Conservation (phyloP, 2,329 filamentous ascomycete genomes). For the Pyrenophora tritici-repentis region DNA sequence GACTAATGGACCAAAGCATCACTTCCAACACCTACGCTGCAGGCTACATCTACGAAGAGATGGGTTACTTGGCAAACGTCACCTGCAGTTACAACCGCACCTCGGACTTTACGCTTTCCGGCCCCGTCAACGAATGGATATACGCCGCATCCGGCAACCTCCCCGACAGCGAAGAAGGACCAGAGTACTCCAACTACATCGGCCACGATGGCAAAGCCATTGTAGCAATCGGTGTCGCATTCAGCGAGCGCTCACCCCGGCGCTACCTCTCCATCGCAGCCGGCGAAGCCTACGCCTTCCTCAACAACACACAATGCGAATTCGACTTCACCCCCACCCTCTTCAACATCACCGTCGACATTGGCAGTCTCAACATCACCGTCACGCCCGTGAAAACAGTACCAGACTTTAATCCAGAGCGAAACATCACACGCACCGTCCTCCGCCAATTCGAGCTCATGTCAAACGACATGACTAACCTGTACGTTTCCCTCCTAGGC, state of each 20-base stretch:
- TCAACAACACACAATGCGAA: slow-evolving; percentile 43
- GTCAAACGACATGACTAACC: slow-evolving; percentile 46
- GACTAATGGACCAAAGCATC: slow-evolving; percentile 27
- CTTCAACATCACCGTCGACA: slow-evolving; percentile 38
- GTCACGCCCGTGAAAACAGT: slow-evolving; percentile 21
- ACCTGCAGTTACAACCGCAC: slow-evolving; percentile 47
- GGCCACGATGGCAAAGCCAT: slow-evolving; percentile 35
- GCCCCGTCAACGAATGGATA: slow-evolving; percentile 31
- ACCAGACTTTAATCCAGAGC: slow-evolving; percentile 35
- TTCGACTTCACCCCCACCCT: slow-evolving; percentile 34
- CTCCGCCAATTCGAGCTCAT: slow-evolving; percentile 45
- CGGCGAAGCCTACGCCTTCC: slow-evolving; percentile 33
- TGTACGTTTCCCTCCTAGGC: slow-evolving; percentile 47
- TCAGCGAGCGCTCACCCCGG: slow-evolving; percentile 28
- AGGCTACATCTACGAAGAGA: slow-evolving; percentile 43
- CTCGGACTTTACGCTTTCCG: slow-evolving; percentile 35
- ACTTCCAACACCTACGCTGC: slow-evolving; percentile 22
- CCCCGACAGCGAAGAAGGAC: slow-evolving; percentile 29
- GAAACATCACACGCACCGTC: slow-evolving; percentile 36
- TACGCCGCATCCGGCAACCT: slow-evolving; percentile 29
- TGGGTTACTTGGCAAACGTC: slow-evolving; percentile 40
- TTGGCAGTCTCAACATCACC: slow-evolving; percentile 35
- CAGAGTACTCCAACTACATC: slow-evolving; percentile 40
- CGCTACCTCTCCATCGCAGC: slow-evolving; percentile 41
- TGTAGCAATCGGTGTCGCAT: slow-evolving; percentile 40